phyloP scores from a whole-genome alignment of 495 filamentous ascomycete genomes.

The Melanomma pulvis-pyrius region DNA sequence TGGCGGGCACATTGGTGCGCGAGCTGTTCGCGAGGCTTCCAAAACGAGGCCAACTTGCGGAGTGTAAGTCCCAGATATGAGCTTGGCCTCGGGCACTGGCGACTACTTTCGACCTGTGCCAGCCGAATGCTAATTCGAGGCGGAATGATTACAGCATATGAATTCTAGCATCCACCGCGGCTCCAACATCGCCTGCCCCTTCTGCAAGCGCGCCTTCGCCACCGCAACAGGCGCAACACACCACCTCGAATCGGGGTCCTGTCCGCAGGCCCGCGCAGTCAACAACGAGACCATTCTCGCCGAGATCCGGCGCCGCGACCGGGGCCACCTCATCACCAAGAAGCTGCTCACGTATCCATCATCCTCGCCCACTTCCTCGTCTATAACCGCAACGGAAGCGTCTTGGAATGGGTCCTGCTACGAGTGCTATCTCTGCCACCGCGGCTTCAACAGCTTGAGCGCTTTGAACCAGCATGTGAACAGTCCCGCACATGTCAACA shows the following conservation, averaged over 20 bases:
- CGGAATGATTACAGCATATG: slow-evolving; percentile 53
- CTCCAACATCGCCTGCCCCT: slow-evolving; percentile 61
- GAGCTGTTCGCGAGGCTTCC: slow-evolving; percentile 45
- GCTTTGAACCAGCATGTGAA: slow-evolving; percentile 41
- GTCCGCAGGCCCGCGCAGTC: slow-evolving; percentile 42
- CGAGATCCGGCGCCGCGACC: slow-evolving; percentile 54
- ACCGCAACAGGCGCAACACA: slow-evolving; percentile 51
- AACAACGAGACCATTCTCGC: slow-evolving; percentile 54
- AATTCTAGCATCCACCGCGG: slow-evolving; percentile 72
- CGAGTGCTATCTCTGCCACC: slow-evolving; percentile 55
- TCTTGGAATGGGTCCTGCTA: slow-evolving; percentile 49
- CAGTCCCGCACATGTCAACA: slow-evolving; percentile 42
- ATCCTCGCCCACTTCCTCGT: slow-evolving; percentile 38
- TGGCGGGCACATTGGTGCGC: slow-evolving; percentile 47
- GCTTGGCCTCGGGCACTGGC: too few relatives aligned
- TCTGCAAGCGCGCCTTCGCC: slow-evolving; percentile 49
- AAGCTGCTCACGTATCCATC: slow-evolving; percentile 48
- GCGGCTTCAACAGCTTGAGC: slow-evolving; percentile 37
- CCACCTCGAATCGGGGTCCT: slow-evolving; percentile 53
- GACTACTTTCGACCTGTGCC: too few relatives aligned
- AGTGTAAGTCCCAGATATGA: slow-evolving; percentile 42
- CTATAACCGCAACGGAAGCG: not conserved
- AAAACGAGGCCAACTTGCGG: slow-evolving; percentile 47
- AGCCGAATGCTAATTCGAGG: not conserved
- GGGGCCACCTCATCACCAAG: slow-evolving; percentile 49